Evolutionary conservation across 768 basidiomycete genomes (phyloP).

Genomic region (Crassisporium funariophilum): DNA sequence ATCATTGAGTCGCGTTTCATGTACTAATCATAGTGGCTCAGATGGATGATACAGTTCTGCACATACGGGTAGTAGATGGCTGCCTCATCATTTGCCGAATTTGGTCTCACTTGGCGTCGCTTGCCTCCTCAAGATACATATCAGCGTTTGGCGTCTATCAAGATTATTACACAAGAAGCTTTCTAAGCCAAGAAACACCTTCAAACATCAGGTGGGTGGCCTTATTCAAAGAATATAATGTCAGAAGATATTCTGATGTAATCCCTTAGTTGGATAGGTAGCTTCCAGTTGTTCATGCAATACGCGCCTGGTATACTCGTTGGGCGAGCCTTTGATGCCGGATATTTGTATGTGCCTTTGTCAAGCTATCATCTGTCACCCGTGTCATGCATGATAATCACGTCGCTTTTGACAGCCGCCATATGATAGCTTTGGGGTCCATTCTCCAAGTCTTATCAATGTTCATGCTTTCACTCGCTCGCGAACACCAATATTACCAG

Average conservation of each 20-base stretch:
- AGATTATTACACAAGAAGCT: slow-evolving; percentile 47
- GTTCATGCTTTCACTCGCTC: slow-evolving; percentile 47
- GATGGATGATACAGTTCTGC: slow-evolving; percentile 48
- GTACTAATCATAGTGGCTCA: slow-evolving; percentile 11
- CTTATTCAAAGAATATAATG: neutral
- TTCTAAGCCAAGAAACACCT: slow-evolving; percentile 38
- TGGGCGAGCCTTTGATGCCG: slow-evolving; percentile 47
- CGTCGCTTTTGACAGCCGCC: slow-evolving; percentile 27
- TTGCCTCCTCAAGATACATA: slow-evolving; percentile 33
- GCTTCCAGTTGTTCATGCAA: slow-evolving; percentile 48
- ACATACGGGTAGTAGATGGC: slow-evolving; percentile 41
- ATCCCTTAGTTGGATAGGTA: slow-evolving; percentile 48
- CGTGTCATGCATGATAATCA: slow-evolving; percentile 13
- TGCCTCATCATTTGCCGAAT: neutral
- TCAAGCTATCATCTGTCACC: slow-evolving; percentile 6
- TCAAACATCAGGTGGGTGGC: slow-evolving; percentile 48
- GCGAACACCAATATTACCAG: slow-evolving; percentile 46
- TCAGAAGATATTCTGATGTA: slow-evolving; percentile 2
- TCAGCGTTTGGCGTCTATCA: slow-evolving; percentile 51
- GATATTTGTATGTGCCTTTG: slow-evolving; percentile 43
- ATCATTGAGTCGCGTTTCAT: neutral
- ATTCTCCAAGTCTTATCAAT: slow-evolving; percentile 40
- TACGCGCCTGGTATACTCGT: slow-evolving; percentile 42
- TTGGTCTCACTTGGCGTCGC: slow-evolving; percentile 8
- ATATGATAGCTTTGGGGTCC: slow-evolving; percentile 37